phyloP scores from a whole-genome alignment of 768 basidiomycete genomes.

The Tricholoma hemisulphureum region DNA sequence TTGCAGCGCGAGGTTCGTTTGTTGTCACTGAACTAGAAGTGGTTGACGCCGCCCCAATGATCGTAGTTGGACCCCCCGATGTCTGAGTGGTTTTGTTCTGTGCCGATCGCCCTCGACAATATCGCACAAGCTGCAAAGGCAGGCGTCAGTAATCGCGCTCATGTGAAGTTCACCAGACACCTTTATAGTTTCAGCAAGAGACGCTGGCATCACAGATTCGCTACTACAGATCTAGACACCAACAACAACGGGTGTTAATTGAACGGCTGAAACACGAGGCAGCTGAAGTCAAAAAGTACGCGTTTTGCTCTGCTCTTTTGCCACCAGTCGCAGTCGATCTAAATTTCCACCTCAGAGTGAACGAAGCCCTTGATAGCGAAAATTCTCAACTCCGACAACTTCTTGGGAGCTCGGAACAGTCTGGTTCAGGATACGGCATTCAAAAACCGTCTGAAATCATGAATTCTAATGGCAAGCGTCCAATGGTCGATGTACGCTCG shows the following conservation, averaged over 20 bases:
- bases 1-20: conserved; percentile 67
- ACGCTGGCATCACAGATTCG: conserved; percentile 66
- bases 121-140: conserved; percentile 71
- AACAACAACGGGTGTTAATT: conserved; percentile 52
- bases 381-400: conserved; percentile 48
- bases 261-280: conserved; percentile 53
- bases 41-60: neutral
- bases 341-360: conserved; percentile 37
- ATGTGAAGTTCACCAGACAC: neutral
- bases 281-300: conserved; percentile 58
- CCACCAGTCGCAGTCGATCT: conserved; percentile 1
- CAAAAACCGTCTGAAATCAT: conserved; percentile 33
- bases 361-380: conserved; percentile 49
- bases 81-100: conserved; percentile 75
- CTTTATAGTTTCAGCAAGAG: conserved; percentile 72
- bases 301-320: conserved; percentile 8
- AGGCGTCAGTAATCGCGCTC: conserved; percentile 1
- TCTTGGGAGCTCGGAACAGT: conserved; percentile 19
- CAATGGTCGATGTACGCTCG: conserved; percentile 46
- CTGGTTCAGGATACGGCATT: conserved; percentile 19
- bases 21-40: neutral
- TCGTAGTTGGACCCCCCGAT: conserved; percentile 75
- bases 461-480: conserved; percentile 68
- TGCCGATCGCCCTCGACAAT: conserved; percentile 60
- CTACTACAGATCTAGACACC: conserved; percentile 56